Percentiles rank a stretch among this genome's conserved stretches.
These are phyloP conservation scores for Alternaria sp. DNA, from an alignment of 2,329 filamentous ascomycete genomes.

Conservation along the genomic window DNA sequence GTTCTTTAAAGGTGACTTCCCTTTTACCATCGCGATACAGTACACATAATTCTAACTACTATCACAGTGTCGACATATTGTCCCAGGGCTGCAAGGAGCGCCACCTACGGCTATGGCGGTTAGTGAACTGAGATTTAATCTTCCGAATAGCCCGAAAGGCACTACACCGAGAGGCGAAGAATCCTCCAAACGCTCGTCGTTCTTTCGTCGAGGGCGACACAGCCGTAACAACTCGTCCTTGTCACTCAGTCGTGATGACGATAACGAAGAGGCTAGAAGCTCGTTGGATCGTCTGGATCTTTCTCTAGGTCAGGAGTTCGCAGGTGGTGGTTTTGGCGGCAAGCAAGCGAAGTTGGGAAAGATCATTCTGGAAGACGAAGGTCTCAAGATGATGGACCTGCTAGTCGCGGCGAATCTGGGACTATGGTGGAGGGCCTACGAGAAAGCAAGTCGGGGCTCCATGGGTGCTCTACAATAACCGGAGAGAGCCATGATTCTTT, in stretches of 20 bases:
- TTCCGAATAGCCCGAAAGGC: slow-evolving; percentile 65
- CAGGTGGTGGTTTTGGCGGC: slow-evolving; percentile 84
- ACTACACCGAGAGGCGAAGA: slow-evolving; percentile 46
- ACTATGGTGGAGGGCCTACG: slow-evolving; percentile 92
- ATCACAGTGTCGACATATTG: slow-evolving; percentile 70
- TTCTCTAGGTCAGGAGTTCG: slow-evolving; percentile 79
- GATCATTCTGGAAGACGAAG: slow-evolving; percentile 86
- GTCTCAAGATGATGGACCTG: slow-evolving; percentile 93
- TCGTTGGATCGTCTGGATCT: slow-evolving; percentile 69
- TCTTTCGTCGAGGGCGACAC: slow-evolving; percentile 45
- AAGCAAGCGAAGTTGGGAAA: slow-evolving; percentile 93
- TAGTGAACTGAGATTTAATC: slow-evolving; percentile 89
- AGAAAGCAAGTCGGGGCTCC: slow-evolving; percentile 52
- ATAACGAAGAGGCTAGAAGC: slow-evolving; percentile 30
- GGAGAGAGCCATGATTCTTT: background rate
- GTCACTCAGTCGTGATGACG: slow-evolving; percentile 30
- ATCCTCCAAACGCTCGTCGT: slow-evolving; percentile 45
- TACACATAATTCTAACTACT: background rate
- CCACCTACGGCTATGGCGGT: slow-evolving; percentile 60
- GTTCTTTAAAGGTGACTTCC: slow-evolving; percentile 65
- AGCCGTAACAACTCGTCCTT: slow-evolving; percentile 42
- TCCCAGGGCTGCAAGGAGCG: slow-evolving; percentile 59
- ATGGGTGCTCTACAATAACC: background rate
- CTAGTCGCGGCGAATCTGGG: slow-evolving; percentile 90
- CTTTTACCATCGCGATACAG: background rate